phyloP scores from a whole-genome alignment of 768 basidiomycete species.

The Tulasnella sp. region DNA sequence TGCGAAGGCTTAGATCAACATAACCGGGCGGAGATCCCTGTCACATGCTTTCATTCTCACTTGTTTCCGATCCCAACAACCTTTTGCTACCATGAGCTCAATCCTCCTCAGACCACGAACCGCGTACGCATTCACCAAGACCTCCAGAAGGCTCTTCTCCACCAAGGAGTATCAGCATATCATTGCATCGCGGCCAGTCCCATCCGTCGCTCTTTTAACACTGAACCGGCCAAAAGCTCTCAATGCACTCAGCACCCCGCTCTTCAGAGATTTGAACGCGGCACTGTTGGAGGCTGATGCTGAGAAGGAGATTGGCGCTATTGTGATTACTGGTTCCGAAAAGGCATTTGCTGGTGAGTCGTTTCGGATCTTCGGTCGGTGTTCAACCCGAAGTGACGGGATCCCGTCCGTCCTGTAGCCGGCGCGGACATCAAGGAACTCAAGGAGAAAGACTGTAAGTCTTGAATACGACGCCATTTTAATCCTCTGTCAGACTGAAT shows the following conservation, averaged over 20 bases:
- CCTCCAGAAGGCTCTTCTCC: neutral
- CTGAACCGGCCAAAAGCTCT: slow-evolving; percentile 86
- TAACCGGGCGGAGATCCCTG: neutral
- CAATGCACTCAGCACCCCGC: slow-evolving; percentile 78
- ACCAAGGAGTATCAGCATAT: slow-evolving; percentile 23
- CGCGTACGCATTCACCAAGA: neutral
- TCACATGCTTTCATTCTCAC: slow-evolving; percentile 1
- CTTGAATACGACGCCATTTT: neutral
- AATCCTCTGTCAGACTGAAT: neutral
- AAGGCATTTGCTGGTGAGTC: slow-evolving; percentile 46
- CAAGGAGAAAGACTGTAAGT: slow-evolving; percentile 45
- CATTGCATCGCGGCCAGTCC: slow-evolving; percentile 35
- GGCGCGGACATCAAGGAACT: slow-evolving; percentile 54
- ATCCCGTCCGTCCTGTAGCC: slow-evolving; percentile 34
- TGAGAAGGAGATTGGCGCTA: slow-evolving; percentile 42
- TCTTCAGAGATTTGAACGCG: slow-evolving; percentile 49
- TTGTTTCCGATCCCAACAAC: neutral
- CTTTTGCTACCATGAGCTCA: slow-evolving; percentile 16
- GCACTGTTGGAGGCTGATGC: slow-evolving; percentile 40
- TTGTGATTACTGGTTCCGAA: slow-evolving; percentile 47
- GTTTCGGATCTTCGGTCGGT: neutral
- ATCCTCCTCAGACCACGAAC: slow-evolving; percentile 18
- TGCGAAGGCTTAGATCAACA: neutral
- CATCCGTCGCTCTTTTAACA: slow-evolving; percentile 59
- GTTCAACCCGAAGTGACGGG: neutral